Base-by-base conservation (phyloP, 805 yeast genomes). In the Ogataea allantospora region DNA sequence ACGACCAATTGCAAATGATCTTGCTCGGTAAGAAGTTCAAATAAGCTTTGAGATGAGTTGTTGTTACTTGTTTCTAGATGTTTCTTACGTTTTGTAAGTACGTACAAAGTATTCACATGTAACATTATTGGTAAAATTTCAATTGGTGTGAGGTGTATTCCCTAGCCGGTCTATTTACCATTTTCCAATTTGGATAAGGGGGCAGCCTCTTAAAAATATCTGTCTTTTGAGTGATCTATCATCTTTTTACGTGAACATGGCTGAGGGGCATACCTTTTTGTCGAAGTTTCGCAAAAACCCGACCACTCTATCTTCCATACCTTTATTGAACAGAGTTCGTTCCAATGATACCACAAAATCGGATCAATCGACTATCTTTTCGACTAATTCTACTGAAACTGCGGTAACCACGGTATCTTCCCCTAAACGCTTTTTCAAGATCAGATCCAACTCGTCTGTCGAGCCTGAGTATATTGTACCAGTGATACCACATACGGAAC, bases 1-100 rank as follows among this genome's bases (percentile, higher is more conserved):
- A 89, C 79, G 97, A 89, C 74, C 95, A 88, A 78, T 77, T 88
- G 71, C 96, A 88, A 78, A 72, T 88, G 75, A 81, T 88, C 80
- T 44, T 89, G 62, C 88, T 88, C 73, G 97, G 97, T 74, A 88
- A 88, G 87, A 87, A 88, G 75, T 88, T 87, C 81, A 73, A 81
- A 75, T 77, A 72, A 68, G 53, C 58, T 21, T 26, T 36, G 40
- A 26, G 40, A 25, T 36, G 27, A 27, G 30, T 36, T 18, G 16
- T 26, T 21, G 29, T 38, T 31, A 30, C 35, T 38, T 38, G 36
- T 38, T 38, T 38, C 41, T 38, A 38, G 41, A 38, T 30, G 27
- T 21, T 30, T 30, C 40, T 36, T 36, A 36, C 40, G n/a, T 18
- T 36, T 12, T 30, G 35, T 36, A 36, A 30, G 40, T 36, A 36